Conservation (phyloP, 768 basidiomycete genomes). For the Pholiota molesta region DNA sequence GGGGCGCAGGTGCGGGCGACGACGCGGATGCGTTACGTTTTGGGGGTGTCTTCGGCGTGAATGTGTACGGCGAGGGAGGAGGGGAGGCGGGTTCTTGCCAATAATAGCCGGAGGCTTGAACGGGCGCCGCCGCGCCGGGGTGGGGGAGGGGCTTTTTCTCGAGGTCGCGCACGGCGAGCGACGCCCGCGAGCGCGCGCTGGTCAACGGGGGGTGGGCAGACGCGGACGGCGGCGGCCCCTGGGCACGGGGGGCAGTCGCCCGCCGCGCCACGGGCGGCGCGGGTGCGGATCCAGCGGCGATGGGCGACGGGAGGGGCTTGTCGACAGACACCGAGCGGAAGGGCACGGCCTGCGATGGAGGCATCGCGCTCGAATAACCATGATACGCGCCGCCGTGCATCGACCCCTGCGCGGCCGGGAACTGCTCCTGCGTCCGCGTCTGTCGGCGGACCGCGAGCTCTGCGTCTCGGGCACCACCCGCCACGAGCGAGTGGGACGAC, state of each 20-base stretch:
- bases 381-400: neutral
- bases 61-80: conserved; percentile 14
- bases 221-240: conserved; percentile 19
- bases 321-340: conserved; percentile 24
- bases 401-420: neutral
- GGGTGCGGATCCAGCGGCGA: conserved; percentile 15
- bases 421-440: conserved; percentile 13
- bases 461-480: conserved; percentile 21
- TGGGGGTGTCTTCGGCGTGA: conserved; percentile 15
- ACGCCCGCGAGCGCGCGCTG: conserved; percentile 16
- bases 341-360: conserved; percentile 9
- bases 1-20: conserved; percentile 5
- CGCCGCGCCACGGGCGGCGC: conserved; percentile 11
- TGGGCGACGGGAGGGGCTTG: conserved; percentile 32
- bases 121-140: conserved; percentile 19
- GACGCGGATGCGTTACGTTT: conserved; percentile 21
- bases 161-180: conserved; percentile 21
- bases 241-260: conserved; percentile 13
- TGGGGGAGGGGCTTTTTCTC: conserved; percentile 23
- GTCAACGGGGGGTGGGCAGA: neutral
- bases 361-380: neutral
- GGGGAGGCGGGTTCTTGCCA: conserved; percentile 8
- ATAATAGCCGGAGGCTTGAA: conserved; percentile 18
- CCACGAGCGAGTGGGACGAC: conserved; percentile 20
- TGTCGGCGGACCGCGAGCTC: conserved; percentile 9